Percentiles rank a stretch among this genome's conserved stretches.
These are phyloP conservation scores for Plasmodium coatneyi DNA, from an alignment of 169 alveolate species.

Conservation along the genomic window DNA sequence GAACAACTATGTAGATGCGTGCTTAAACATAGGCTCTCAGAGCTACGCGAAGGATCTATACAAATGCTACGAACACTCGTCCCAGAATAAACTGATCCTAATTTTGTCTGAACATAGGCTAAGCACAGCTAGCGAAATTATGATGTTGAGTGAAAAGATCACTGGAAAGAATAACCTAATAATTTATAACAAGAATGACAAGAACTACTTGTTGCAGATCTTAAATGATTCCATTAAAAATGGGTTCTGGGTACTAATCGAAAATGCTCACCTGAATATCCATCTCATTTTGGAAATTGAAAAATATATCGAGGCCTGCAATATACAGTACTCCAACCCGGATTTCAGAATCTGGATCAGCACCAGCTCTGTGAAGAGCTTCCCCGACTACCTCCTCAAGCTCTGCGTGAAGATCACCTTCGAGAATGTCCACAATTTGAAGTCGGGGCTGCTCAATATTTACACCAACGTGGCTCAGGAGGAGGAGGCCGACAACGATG, in stretches of 20 bases:
- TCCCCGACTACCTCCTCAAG: conserved; percentile 64
- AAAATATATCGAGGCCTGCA: conserved; percentile 66
- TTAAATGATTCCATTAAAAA: conserved; percentile 73
- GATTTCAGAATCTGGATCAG: conserved; percentile 75
- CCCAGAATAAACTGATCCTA: conserved; percentile 51
- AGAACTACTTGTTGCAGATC: conserved; percentile 31
- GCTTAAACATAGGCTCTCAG: conserved; percentile 41
- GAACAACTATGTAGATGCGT: conserved; percentile 57
- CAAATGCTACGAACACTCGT: conserved; percentile 73
- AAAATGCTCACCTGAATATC: conserved; percentile 71
- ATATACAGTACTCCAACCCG: conserved; percentile 72
- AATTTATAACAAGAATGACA: conserved; percentile 58
- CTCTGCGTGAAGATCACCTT: conserved; percentile 65
- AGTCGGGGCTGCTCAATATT: conserved; percentile 36
- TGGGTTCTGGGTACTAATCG: conserved; percentile 74
- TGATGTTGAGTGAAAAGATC: conserved; percentile 63
- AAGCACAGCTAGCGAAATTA: conserved; percentile 67
- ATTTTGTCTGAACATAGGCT: conserved; percentile 46
- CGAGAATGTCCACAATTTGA: conserved; percentile 60
- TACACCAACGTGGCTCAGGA: conserved; percentile 29
- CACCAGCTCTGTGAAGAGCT: conserved; percentile 41
- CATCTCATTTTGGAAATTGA: conserved; percentile 65
- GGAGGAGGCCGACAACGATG: conserved; percentile 1
- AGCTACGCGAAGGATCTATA: conserved; percentile 60
- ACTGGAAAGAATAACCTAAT: conserved; percentile 67